These are phyloP conservation scores for Sporothrix euskadiensis DNA, from an alignment of 2,329 filamentous ascomycete genomes.

Conservation along the genomic window DNA sequence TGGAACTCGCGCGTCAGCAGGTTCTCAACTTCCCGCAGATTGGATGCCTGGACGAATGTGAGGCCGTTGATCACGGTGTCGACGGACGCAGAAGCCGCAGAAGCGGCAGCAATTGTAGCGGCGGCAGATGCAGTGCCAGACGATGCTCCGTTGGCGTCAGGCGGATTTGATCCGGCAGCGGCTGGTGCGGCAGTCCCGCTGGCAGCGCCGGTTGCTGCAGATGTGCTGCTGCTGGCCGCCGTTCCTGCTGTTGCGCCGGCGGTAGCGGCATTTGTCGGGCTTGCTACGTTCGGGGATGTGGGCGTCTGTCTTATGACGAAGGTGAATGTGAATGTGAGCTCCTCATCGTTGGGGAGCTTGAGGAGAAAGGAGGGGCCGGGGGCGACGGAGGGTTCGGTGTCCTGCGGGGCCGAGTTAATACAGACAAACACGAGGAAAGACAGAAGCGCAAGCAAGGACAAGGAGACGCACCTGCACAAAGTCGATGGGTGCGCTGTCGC, in stretches of 20 bases:
- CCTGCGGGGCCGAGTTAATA: slow-evolving; percentile 53
- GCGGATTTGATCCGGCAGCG: slow-evolving; percentile 36
- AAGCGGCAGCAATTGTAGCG: background rate
- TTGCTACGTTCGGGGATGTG: background rate
- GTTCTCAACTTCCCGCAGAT: slow-evolving; percentile 83
- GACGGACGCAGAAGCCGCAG: slow-evolving; percentile 44
- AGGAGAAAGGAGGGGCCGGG: slow-evolving; percentile 73
- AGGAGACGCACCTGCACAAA: slow-evolving; percentile 75
- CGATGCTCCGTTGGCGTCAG: slow-evolving; percentile 52
- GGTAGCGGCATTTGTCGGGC: background rate
- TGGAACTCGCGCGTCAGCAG: slow-evolving; percentile 94
- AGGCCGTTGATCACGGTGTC: slow-evolving; percentile 85
- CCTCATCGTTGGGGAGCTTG: slow-evolving; percentile 86
- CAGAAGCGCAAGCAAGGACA: background rate
- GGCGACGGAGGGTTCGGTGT: slow-evolving; percentile 64
- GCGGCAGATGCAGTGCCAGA: slow-evolving; percentile 28
- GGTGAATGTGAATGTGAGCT: slow-evolving; percentile 88
- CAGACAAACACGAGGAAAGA: background rate
- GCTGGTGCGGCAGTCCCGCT: slow-evolving; percentile 27
- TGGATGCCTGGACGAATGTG: slow-evolving; percentile 90
- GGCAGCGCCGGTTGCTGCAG: background rate
- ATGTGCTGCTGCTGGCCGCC: slow-evolving; percentile 24
- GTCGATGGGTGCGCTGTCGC: slow-evolving; percentile 77
- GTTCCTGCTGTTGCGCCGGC: slow-evolving; percentile 27
- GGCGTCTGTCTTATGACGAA: slow-evolving; percentile 70